These are phyloP conservation scores for Huntiella savannae DNA, from an alignment of 2,329 filamentous ascomycete species.

Conservation along the genomic window DNA sequence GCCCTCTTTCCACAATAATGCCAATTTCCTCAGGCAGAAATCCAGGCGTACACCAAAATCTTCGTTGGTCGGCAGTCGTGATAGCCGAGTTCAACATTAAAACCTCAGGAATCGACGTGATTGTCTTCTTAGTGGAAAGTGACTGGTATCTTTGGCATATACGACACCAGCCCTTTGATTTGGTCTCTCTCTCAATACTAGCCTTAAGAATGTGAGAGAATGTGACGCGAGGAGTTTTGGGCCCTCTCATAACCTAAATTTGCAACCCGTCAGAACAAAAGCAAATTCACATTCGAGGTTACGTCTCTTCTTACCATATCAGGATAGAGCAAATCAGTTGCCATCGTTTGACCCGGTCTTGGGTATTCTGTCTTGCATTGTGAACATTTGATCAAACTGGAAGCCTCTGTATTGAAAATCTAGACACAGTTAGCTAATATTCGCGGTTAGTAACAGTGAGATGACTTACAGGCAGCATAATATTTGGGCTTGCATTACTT, in stretches of 20 bases:
- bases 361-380: conserved; percentile 77
- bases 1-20: conserved; percentile 73
- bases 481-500: conserved; percentile 39
- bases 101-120: conserved; percentile 67
- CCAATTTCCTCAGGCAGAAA: conserved; percentile 93
- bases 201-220: conserved; percentile 89
- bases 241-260: conserved; percentile 20
- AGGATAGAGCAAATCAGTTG: conserved; percentile 76
- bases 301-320: conserved; percentile 7
- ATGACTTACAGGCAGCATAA: conserved; percentile 46
- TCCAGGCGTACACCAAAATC: conserved; percentile 72
- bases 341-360: conserved; percentile 57
- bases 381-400: conserved; percentile 61
- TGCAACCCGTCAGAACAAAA: too few relatives aligned
- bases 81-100: conserved; percentile 74
- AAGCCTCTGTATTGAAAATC: conserved; percentile 49
- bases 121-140: conserved; percentile 65
- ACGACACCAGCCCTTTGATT: conserved; percentile 82
- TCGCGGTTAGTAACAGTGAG: not conserved
- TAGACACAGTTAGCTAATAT: conserved; percentile 12
- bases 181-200: conserved; percentile 76
- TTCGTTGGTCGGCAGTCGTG: conserved; percentile 49
- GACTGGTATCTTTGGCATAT: conserved; percentile 82
- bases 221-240: conserved; percentile 35
- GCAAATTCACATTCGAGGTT: too few relatives aligned